Evolutionary conservation across 495 filamentous ascomycete genomes (phyloP), one percentile per base, ranked within the genome.

Genomic region (Xeromyces bisporus): DNA sequence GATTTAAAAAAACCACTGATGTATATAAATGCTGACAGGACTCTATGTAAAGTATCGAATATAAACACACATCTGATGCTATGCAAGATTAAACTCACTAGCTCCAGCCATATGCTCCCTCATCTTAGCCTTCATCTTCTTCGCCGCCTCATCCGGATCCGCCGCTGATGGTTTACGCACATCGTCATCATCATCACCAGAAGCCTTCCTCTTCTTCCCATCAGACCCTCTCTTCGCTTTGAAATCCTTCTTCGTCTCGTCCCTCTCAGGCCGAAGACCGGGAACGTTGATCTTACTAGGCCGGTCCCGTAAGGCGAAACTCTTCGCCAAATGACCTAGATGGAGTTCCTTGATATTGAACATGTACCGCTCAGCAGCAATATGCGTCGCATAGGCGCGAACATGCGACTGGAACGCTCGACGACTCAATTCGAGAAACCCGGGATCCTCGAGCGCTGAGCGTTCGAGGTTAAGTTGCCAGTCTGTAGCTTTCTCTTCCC

Each of bases 381-480:
- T 75, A 52, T 96, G 89, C 1, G 89, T 97, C 2, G 91, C 81
- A 45, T 97, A 97, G 0, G 91, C 89, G 10, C 91, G 66, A 29
- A 96, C 74, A 46, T 96, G 86, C 10, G 81, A 89, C 39, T 87
- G 80, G 60, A 77, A 97, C 0, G 77, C 89, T 28, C 77, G 72
- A 6, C 79, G 64, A 0, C 75, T 86, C 51, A 81, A 60, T 35
- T 80, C 78, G 1, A 85, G 66, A 21, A 68, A 64, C 26, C 64
- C 51, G 5, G 64, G 59, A 29, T 72, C 64, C 12, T 71, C 67
- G 3, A 76, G 44, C 3, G 69, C 60, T 76, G 80, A 84, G 3
- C 77, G 60, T 50, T 86, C 80, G 0, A 78, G 54, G 17, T 75
- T 67, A 28, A 85, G 57, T 42, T 86, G 80, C 66, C 71, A 80